Percentiles rank a stretch among this genome's conserved stretches.
Evolutionary conservation across 768 basidiomycete species (phyloP).

Genomic region (Mycena vitilis): DNA sequence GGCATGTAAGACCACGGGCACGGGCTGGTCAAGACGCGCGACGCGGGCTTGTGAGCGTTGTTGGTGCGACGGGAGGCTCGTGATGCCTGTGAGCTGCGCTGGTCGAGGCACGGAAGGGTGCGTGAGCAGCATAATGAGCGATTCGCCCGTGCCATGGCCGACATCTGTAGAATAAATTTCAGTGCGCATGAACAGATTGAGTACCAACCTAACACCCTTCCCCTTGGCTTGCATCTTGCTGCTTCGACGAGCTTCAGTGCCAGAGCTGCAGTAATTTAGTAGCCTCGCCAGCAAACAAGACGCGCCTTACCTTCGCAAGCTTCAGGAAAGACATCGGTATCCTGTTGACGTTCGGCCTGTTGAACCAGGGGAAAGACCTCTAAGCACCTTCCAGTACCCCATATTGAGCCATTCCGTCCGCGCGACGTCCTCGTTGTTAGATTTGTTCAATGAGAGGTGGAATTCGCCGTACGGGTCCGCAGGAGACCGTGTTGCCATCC

Average conservation of each 20-base stretch:
- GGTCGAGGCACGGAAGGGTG: slow-evolving; percentile 60
- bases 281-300: neutral
- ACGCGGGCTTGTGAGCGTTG: slow-evolving; percentile 58
- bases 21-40: slow-evolving; percentile 37
- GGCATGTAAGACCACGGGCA: slow-evolving; percentile 53
- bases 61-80: slow-evolving; percentile 62
- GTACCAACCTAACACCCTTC: slow-evolving; percentile 64
- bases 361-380: slow-evolving; percentile 1
- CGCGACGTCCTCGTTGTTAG: slow-evolving; percentile 46
- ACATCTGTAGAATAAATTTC: slow-evolving; percentile 57
- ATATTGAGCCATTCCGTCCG: slow-evolving; percentile 78
- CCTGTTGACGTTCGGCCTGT: slow-evolving; percentile 42
- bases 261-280: slow-evolving; percentile 51
- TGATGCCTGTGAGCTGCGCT: slow-evolving; percentile 65
- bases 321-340: slow-evolving; percentile 62
- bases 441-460: slow-evolving; percentile 64
- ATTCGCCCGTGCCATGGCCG: slow-evolving; percentile 77
- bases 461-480: slow-evolving; percentile 70
- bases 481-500: slow-evolving; percentile 25
- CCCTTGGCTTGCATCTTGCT: slow-evolving; percentile 53
- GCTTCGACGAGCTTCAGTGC: slow-evolving; percentile 62
- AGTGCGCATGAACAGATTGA: slow-evolving; percentile 10
- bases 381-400: slow-evolving; percentile 72
- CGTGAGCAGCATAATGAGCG: slow-evolving; percentile 64
- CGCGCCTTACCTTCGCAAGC: slow-evolving; percentile 67